A percentile compares a stretch with the other conserved stretches of the same genome.
Evolutionary conservation across 345 rosid species (phyloP).

Genomic region (Rhodomyrtus tomentosa): DNA sequence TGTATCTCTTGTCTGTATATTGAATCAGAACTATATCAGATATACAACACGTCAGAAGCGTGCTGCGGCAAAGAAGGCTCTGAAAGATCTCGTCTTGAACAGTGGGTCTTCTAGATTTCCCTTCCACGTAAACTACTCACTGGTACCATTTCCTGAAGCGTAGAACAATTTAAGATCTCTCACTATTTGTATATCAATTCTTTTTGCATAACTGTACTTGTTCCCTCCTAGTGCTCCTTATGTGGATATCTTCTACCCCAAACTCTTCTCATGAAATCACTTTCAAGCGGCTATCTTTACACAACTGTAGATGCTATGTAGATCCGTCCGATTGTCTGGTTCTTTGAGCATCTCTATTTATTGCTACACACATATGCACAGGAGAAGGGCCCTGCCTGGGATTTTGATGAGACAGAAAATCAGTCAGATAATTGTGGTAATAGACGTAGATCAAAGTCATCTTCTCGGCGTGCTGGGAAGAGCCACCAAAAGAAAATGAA

Average conservation of each 20-base stretch:
- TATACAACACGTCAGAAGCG: conserved; percentile 43
- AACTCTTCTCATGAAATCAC: neutral
- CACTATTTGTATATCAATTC: neutral
- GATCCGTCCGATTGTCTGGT: neutral
- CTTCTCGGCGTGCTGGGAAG: conserved; percentile 18
- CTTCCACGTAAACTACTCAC: conserved; percentile 20
- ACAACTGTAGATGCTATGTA: neutral
- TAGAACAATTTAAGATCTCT: neutral
- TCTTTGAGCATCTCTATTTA: neutral
- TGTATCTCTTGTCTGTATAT: conserved; percentile 4
- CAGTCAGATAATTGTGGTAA: conserved; percentile 1
- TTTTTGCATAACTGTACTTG: neutral
- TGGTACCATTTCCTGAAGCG: neutral
- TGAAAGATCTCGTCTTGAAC: conserved; percentile 29
- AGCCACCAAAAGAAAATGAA: conserved; percentile 21
- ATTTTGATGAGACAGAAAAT: conserved; percentile 10
- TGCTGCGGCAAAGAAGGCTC: conserved; percentile 40
- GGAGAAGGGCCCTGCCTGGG: conserved; percentile 25
- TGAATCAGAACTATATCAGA: conserved; percentile 27
- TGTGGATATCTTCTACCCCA: neutral
- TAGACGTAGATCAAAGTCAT: conserved; percentile 12
- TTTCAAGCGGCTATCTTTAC: neutral
- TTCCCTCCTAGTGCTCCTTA: neutral
- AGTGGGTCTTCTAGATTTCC: conserved; percentile 15
- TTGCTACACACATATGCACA: conserved; percentile 5